Base-by-base conservation (phyloP, 805 yeast genomes). In the Saccharomyces kudriavzevii region DNA sequence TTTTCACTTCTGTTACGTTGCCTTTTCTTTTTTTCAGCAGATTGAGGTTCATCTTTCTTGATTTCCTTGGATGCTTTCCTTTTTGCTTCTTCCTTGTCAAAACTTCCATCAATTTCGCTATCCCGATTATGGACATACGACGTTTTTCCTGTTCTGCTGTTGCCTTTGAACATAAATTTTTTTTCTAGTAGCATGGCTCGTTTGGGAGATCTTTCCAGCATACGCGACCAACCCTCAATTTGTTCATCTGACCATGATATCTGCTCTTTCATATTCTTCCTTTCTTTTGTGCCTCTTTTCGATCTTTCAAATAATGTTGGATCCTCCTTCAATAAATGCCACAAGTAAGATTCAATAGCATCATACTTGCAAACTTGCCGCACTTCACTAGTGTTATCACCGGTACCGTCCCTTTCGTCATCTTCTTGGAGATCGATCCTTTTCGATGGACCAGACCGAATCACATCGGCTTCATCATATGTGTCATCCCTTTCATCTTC, bases 401-500 rank as follows among this genome's bases (percentile, higher is more conserved):
- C 60, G 11, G 48, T 47, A 24, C 57, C 52, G 45, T 49, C 53
- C 25, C 40, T 49, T n/a, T 49, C 48, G 3, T 51, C 27, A 31
- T 49, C 46, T 5, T 29, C 47, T 22, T 54, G 28, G 26, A 46
- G 8, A 40, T 47, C 5, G 51, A 50, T 17, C 46, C 14, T 40
- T 40, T 48, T 50, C 47, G 20, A 26, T 30, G 8, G 14, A 5
- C 60, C 66, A 14, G 55, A 30, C 26, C 57, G 60, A 27, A 45
- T 55, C 26, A 58, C 66, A 51, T 72, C 75, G 1, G 76, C 75
- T 45, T 82, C 89, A 54, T 77, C 82, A 62, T 84, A 80, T 0
- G 91, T 84, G 59, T 87, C 96, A 64, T 89, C 96, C 2, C 85
- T 83, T 60, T 89, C 96, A 66, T 88, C 96, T 58, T 89, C 96